Evolutionary conservation across 352 stramenopile species (phyloP), one percentile per base, ranked within the genome.

Genomic region (Phytophthora rubi): DNA sequence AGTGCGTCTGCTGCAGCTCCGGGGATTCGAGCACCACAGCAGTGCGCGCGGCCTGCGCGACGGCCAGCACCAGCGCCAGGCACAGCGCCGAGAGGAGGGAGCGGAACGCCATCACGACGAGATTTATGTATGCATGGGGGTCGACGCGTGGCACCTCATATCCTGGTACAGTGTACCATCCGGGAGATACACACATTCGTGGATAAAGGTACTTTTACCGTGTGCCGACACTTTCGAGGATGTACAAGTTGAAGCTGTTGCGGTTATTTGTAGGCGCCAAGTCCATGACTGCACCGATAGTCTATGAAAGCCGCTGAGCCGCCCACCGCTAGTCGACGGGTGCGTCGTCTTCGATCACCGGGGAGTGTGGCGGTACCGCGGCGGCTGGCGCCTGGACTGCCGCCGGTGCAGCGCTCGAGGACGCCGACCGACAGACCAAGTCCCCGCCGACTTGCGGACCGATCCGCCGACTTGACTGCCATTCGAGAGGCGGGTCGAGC

Each of bases 21-120:
- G 69, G 58, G 21, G 80, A 85, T 66, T 91, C 86, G 35, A 92
- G 62, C 68, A 94, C 73, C 49, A 94, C 81, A 54, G 86, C 85
- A 53, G 84, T 94, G 75, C 84, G 86, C 62, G 76, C 63, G 32
- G 79, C 81, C 16, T 72, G 57, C 12, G 73, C 51, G 18, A 61
- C 57, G 53, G 75, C 58, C 35, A 83, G 39, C 53, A 58, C 48
- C 47, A 77, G 53, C 54, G 47, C 51, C 52, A 81, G 33, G 28
- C 48, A 69, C 15, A 76, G 35, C 52, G 30, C 37, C 28, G 71
- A 68, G 45, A 71, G 23, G 23, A 62, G 48, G 51, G 52, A 65
- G 26, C 45, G 59, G 61, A 65, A 32, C 45, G 75, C 57, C 80
- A 83, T 76, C 26, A 64, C 9, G 48, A 16, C 16, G 21, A 21